Percentiles rank a stretch among this genome's conserved stretches.
phyloP scores from a whole-genome alignment of 2,329 filamentous ascomycete species.

The Aspergillus awamori region DNA sequence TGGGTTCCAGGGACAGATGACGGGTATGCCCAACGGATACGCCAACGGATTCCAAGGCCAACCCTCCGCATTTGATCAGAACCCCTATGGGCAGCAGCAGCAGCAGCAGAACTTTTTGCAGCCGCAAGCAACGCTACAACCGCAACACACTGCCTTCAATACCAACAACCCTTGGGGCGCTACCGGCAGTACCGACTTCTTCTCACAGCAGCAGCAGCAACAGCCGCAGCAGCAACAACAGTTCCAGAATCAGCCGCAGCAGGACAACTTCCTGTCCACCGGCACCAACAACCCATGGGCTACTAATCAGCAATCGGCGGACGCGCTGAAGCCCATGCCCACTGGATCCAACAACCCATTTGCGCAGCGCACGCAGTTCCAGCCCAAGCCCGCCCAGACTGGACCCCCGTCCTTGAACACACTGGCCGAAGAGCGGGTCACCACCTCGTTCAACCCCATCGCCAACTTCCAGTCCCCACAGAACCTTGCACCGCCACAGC shows the following conservation, averaged over 20 bases:
- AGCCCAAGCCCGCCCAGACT: conserved; percentile 55
- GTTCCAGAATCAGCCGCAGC: conserved; percentile 49
- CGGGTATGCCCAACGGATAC: conserved; percentile 71
- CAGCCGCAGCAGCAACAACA: conserved; percentile 47
- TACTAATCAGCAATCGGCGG: conserved; percentile 59
- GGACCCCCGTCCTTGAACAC: conserved; percentile 72
- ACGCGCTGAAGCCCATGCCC: conserved; percentile 74
- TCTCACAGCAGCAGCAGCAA: conserved; percentile 54
- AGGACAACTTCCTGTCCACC: conserved; percentile 67
- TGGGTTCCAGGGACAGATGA: conserved; percentile 64
- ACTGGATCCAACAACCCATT: conserved; percentile 99
- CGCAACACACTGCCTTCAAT: conserved; percentile 63
- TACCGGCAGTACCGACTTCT: conserved; percentile 30
- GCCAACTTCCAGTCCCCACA: conserved; percentile 50
- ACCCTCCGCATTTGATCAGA: conserved; percentile 68
- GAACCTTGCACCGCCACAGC: conserved; percentile 32
- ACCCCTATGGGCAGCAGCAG: conserved; percentile 45
- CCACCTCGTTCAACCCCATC: conserved; percentile 62
- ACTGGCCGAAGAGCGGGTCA: conserved; percentile 81
- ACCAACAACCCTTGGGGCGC: conserved; percentile 59
- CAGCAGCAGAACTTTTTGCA: conserved; percentile 50
- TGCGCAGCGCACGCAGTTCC: conserved; percentile 65
- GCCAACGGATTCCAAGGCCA: conserved; percentile 70
- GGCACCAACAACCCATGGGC: conserved; percentile 97
- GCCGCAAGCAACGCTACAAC: conserved; percentile 57